These are phyloP conservation scores for Gentiana dahurica DNA, from an alignment of 257 asterid genomes.

Conservation along the genomic window DNA sequence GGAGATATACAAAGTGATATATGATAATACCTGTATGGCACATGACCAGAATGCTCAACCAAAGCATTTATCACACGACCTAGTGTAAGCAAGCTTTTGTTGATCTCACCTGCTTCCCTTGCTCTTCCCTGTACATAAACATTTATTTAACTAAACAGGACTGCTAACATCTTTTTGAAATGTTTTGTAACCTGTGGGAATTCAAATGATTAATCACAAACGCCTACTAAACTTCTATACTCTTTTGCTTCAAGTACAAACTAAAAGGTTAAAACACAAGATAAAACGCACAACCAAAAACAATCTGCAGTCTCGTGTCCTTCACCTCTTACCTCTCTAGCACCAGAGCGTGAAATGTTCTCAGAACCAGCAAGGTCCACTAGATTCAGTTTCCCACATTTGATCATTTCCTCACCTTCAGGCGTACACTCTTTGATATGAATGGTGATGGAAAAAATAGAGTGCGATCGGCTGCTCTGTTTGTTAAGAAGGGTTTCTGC, in stretches of 20 bases:
- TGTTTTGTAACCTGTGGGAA: too few species aligned
- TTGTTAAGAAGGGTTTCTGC: constrained; percentile 98
- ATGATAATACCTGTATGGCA: constrained; percentile 68
- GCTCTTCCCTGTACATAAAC: constrained; percentile 80
- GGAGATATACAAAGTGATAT: neutral
- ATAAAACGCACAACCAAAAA: neutral
- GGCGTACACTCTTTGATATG: constrained; percentile 97
- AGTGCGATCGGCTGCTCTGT: constrained; percentile 99
- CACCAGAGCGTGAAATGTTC: constrained; percentile 97
- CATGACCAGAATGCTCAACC: constrained; percentile 97
- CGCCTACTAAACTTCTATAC: too few species aligned
- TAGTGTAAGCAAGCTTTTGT: constrained; percentile 95
- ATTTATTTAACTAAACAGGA: constrained; percentile 4
- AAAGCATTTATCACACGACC: constrained; percentile 94
- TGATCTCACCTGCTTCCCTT: constrained; percentile 99
- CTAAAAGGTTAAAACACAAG: too few species aligned
- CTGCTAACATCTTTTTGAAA: too few species aligned
- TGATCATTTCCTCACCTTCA: constrained; percentile 98
- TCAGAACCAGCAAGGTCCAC: constrained; percentile 99
- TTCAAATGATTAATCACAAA: too few species aligned
- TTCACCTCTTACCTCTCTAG: constrained; percentile 72
- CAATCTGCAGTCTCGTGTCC: constrained; percentile 5
- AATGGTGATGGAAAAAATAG: constrained; percentile 86
- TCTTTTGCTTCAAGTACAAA: too few species aligned
- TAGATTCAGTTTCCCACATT: constrained; percentile 92